Evolutionary conservation across 805 yeast species (phyloP).

Genomic region (Yueomyces sp.): DNA sequence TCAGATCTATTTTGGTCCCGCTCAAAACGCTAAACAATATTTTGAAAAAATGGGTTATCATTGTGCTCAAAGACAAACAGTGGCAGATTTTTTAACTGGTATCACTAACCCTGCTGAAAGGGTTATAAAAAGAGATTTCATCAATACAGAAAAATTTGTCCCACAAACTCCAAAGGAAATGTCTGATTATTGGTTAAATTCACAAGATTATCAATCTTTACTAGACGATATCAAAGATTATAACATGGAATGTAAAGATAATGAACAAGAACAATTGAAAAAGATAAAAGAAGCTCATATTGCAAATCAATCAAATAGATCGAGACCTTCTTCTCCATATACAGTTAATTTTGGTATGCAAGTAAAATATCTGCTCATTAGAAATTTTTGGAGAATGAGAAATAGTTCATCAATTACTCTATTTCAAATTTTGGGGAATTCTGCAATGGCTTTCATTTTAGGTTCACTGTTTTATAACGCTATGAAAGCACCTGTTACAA

Average conservation of each 20-base stretch:
- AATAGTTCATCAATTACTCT: conserved; percentile 38
- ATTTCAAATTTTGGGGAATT: conserved; percentile 31
- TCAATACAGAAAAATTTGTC: conserved; percentile 35
- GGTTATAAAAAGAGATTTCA: conserved; percentile 17
- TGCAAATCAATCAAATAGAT: conserved; percentile 38
- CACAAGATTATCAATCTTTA: conserved; percentile 32
- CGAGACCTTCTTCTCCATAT: conserved; percentile 38
- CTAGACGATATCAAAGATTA: conserved; percentile 30
- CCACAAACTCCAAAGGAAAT: conserved; percentile 56
- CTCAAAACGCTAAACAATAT: conserved; percentile 37
- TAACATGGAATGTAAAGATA: conserved; percentile 17
- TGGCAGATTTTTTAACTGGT: conserved; percentile 61
- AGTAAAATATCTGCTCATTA: conserved; percentile 30
- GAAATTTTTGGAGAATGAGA: conserved; percentile 36
- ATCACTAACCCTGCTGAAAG: conserved; percentile 58
- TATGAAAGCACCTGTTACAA: conserved; percentile 24
- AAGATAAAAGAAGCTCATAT: conserved; percentile 29
- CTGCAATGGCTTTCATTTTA: conserved; percentile 39
- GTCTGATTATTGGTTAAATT: conserved; percentile 41
- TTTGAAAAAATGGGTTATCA: conserved; percentile 53
- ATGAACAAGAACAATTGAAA: conserved; percentile 10
- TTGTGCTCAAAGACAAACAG: conserved; percentile 52
- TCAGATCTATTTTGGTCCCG: conserved; percentile 56
- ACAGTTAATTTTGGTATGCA: conserved; percentile 40
- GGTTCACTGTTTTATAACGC: conserved; percentile 48